A percentile compares a stretch with the other conserved stretches of the same genome.
These are phyloP conservation scores for Mastigamoeba balamuthi DNA, from an alignment of 78 protist genomes.

Conservation along the genomic window DNA sequence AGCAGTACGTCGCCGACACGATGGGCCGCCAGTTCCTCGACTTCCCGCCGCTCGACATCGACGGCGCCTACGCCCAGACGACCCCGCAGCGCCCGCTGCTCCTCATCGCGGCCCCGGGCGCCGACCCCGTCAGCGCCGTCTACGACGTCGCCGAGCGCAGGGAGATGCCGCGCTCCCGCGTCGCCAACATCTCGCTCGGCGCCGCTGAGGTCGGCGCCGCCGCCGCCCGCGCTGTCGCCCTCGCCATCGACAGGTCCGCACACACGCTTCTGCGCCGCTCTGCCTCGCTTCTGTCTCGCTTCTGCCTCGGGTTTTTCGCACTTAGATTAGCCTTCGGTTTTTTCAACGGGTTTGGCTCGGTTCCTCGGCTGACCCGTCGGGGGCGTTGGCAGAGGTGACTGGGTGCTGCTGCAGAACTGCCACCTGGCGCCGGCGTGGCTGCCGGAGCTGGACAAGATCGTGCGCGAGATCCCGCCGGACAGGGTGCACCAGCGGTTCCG, in stretches of 20 bases:
- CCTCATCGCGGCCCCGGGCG: slow-evolving; percentile 85
- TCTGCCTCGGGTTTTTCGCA: too few species aligned
- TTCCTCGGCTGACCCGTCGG: neutral
- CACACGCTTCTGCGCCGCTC: too few species aligned
- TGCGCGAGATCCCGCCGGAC: slow-evolving; percentile 15
- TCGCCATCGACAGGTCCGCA: neutral
- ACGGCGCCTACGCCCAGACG: slow-evolving; percentile 29
- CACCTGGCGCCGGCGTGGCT: slow-evolving; percentile 71
- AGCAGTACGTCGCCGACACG: slow-evolving; percentile 20
- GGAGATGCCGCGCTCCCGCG: neutral
- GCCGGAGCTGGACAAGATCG: slow-evolving; percentile 57
- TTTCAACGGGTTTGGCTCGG: too few species aligned
- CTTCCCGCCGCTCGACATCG: neutral
- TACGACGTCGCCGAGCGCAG: slow-evolving; percentile 14
- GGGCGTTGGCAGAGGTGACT: too few species aligned
- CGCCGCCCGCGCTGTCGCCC: neutral
- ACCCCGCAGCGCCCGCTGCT: slow-evolving; percentile 51
- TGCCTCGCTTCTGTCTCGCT: too few species aligned
- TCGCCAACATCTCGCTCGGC: slow-evolving; percentile 27
- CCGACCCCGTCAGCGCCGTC: slow-evolving; percentile 60
- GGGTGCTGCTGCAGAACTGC: slow-evolving; percentile 78
- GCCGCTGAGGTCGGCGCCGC: slow-evolving; percentile 10
- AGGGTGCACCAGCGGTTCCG: slow-evolving; percentile 32
- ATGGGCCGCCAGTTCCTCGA: slow-evolving; percentile 44
- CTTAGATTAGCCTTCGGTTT: too few species aligned